Evolutionary conservation across 1,284 basidiomycete species (phyloP).

Genomic region (Apiotrichum akiyoshidainum): DNA sequence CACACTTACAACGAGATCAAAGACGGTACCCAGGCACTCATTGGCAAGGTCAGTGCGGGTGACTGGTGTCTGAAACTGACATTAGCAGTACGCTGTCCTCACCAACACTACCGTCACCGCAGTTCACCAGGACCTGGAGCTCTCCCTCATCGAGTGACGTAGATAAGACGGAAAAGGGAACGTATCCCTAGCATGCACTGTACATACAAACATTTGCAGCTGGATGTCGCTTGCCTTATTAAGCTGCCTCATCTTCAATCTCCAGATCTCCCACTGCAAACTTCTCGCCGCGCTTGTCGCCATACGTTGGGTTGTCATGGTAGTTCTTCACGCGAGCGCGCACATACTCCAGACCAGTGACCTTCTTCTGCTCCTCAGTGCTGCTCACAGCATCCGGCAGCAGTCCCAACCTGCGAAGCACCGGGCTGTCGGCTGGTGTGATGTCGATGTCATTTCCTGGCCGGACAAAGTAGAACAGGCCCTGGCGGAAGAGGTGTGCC

Average conservation of each 20-base stretch:
- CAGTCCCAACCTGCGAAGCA: constrained; percentile 27
- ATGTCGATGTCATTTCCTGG: constrained; percentile 36
- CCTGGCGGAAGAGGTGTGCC: constrained; percentile 30
- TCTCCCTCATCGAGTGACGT: constrained; percentile 35
- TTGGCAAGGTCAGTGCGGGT: constrained; percentile 40
- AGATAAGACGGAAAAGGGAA: too few relatives aligned
- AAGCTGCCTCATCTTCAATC: constrained; percentile 19
- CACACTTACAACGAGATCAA: constrained; percentile 52
- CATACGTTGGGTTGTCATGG: constrained; percentile 7
- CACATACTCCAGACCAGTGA: constrained; percentile 16
- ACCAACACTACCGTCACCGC: constrained; percentile 38
- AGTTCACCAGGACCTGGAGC: constrained; percentile 40
- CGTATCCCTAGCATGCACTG: too few relatives aligned
- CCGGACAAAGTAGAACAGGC: constrained; percentile 36
- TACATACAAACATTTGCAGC: too few relatives aligned
- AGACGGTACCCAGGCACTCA: constrained; percentile 46
- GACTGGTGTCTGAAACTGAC: constrained; percentile 9
- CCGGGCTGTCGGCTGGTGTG: constrained; percentile 26
- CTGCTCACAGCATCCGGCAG: constrained; percentile 1
- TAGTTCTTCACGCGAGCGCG: constrained; percentile 15
- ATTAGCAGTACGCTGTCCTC: constrained; percentile 40
- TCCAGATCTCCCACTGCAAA: constrained; percentile 16
- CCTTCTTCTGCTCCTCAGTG: constrained; percentile 12
- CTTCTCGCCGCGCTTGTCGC: constrained; percentile 6
- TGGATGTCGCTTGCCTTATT: neutral